phyloP scores from a whole-genome alignment of 2,329 filamentous ascomycete genomes.

The Penicillium aurantiogriseum region DNA sequence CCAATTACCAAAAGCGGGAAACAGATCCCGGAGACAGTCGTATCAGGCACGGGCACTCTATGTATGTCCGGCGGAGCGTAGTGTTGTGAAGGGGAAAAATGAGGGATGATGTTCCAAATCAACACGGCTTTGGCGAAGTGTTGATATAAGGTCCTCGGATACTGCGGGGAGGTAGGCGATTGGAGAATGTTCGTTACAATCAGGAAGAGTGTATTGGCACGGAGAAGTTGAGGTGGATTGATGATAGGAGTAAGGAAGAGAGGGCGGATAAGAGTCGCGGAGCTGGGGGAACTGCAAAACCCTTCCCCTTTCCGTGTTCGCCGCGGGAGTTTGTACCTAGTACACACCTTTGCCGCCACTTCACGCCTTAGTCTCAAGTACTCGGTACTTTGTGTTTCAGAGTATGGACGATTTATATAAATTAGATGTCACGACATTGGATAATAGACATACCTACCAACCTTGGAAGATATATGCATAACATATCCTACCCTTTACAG shows the following conservation, averaged over 20 bases:
- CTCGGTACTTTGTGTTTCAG: background rate
- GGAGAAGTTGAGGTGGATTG: background rate
- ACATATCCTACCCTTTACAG: background rate
- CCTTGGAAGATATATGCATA: background rate
- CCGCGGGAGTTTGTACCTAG: background rate
- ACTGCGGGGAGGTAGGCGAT: background rate
- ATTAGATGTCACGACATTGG: background rate
- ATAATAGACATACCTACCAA: background rate
- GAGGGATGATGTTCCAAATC: background rate
- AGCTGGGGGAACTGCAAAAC: conserved; percentile 5
- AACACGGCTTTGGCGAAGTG: background rate
- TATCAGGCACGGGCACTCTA: background rate
- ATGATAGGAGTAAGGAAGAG: background rate
- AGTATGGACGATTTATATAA: background rate
- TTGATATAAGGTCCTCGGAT: background rate
- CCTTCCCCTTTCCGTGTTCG: conserved; percentile 8
- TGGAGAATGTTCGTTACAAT: background rate
- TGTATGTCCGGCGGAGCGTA: background rate
- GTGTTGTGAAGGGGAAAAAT: background rate
- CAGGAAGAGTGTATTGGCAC: background rate
- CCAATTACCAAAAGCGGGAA: background rate
- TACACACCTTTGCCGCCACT: background rate
- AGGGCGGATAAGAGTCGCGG: conserved; percentile 3
- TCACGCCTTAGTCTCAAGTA: background rate
- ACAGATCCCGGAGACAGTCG: background rate